A percentile compares a stretch with the other conserved stretches of the same genome.
Evolutionary conservation across 1,139 yeast species (phyloP).

Genomic region (Yamadazyma blattariae): DNA sequence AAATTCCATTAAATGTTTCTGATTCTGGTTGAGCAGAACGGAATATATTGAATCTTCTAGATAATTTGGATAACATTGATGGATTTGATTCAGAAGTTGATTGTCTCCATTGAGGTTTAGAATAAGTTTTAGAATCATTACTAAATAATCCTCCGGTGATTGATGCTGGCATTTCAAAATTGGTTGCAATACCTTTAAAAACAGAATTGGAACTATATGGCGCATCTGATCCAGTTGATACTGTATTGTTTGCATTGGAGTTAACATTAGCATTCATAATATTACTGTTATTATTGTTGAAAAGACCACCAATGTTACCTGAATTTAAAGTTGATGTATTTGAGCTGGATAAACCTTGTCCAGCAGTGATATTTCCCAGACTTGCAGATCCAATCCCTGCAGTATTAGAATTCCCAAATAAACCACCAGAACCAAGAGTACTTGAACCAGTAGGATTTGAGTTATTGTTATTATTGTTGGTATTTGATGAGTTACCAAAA

Average conservation of each 20-base stretch:
- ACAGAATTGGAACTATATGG: slow-evolving; percentile 28
- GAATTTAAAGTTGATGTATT: neutral
- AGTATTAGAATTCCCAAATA: slow-evolving; percentile 16
- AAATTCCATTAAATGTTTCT: slow-evolving; percentile 10
- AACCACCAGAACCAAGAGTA: slow-evolving; percentile 9
- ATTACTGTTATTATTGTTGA: slow-evolving; percentile 4
- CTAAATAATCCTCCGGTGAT: slow-evolving; percentile 5
- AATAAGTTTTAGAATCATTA: neutral
- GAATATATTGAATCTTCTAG: slow-evolving; percentile 37
- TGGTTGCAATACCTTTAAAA: slow-evolving; percentile 11
- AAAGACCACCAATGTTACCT: slow-evolving; percentile 1
- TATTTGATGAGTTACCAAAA: slow-evolving; percentile 3
- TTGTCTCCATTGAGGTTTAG: neutral
- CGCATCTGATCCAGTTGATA: slow-evolving; percentile 9
- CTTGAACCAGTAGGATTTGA: slow-evolving; percentile 11
- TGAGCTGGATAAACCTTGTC: slow-evolving; percentile 9
- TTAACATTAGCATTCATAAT: neutral
- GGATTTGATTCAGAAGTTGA: slow-evolving; percentile 10
- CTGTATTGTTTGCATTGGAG: neutral
- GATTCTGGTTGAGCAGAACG: slow-evolving; percentile 12
- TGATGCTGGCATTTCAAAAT: slow-evolving; percentile 11
- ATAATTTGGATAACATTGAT: slow-evolving; percentile 33
- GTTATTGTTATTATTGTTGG: neutral
- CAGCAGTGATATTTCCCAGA: slow-evolving; percentile 11
- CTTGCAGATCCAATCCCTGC: slow-evolving; percentile 9